phyloP scores from a whole-genome alignment of 345 rosid species.

The Hirschfeldia incana region DNA sequence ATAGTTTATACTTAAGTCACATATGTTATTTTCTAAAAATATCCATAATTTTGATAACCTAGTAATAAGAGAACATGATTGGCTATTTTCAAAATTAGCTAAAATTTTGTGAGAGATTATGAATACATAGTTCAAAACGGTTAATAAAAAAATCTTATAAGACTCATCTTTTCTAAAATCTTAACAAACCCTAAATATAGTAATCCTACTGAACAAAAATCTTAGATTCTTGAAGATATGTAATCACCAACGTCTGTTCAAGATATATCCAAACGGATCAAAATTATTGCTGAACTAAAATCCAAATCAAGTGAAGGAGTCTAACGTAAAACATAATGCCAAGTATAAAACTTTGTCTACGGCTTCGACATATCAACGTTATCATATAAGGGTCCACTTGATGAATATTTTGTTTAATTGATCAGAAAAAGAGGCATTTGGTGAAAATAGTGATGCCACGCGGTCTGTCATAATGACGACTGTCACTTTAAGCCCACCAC shows the following conservation, averaged over 20 bases:
- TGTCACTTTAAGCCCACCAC: constrained; percentile 33
- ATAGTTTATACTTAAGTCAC: too few relatives aligned
- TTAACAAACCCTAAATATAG: background rate
- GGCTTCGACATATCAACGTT: constrained; percentile 13
- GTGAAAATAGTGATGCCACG: constrained; percentile 33
- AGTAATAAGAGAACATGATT: too few relatives aligned
- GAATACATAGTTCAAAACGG: too few relatives aligned
- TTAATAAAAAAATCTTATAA: too few relatives aligned
- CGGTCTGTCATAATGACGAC: constrained; percentile 34
- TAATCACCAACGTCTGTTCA: background rate
- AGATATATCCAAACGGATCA: background rate
- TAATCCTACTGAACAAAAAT: background rate
- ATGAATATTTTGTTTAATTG: background rate
- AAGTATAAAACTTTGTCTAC: constrained; percentile 3
- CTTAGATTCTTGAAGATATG: background rate
- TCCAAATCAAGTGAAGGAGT: background rate
- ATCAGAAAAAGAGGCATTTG: constrained; percentile 23
- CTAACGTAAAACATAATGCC: constrained; percentile 2
- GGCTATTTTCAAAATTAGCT: too few relatives aligned
- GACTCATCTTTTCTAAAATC: background rate
- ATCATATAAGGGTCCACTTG: constrained; percentile 24
- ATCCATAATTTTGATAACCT: too few relatives aligned
- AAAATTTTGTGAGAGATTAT: too few relatives aligned
- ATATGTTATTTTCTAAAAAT: too few relatives aligned
- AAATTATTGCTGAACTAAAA: constrained; percentile 11